Conservation (phyloP, 208 protist species). For the Trypanosoma congolense region DNA sequence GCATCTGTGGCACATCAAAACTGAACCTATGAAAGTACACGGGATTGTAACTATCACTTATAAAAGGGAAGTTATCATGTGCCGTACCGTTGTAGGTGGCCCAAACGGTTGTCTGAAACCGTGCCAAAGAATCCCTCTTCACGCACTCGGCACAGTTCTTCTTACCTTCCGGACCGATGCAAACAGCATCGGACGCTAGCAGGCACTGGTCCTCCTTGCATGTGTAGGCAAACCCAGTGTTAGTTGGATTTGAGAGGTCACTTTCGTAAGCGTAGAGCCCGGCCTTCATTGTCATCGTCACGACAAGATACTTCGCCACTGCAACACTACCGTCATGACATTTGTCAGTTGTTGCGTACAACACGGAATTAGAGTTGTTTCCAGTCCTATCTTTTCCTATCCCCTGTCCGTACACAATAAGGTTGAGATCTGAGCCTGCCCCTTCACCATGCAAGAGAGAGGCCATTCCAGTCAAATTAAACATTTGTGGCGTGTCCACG, state of each 20-base stretch:
- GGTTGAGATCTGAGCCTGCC: not conserved
- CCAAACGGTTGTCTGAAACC: slow-evolving; percentile 10
- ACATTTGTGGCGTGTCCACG: slow-evolving; percentile 26
- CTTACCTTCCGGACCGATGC: slow-evolving; percentile 9
- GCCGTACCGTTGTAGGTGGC: slow-evolving; percentile 24
- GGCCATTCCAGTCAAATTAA: slow-evolving; percentile 18
- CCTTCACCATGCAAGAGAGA: not conserved
- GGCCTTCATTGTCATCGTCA: slow-evolving; percentile 19
- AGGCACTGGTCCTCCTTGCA: slow-evolving; percentile 19
- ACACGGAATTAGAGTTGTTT: slow-evolving; percentile 8
- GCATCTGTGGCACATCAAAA: slow-evolving; percentile 4
- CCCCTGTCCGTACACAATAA: slow-evolving; percentile 26
- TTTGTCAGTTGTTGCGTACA: slow-evolving; percentile 7
- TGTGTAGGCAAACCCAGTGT: slow-evolving; percentile 18
- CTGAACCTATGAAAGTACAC: slow-evolving; percentile 11
- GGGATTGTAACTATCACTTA: slow-evolving; percentile 9
- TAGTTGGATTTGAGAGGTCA: slow-evolving; percentile 14
- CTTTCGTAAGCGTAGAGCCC: slow-evolving; percentile 15
- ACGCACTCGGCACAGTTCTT: slow-evolving; percentile 26
- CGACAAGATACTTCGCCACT: slow-evolving; percentile 17
- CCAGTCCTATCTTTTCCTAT: slow-evolving; percentile 4
- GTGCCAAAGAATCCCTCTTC: not conserved
- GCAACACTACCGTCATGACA: slow-evolving; percentile 9
- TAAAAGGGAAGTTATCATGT: slow-evolving; percentile 3
- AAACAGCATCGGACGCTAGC: slow-evolving; percentile 13